phyloP scores from a whole-genome alignment of 2,329 filamentous ascomycete species.

The Pseudocercospora vitis region DNA sequence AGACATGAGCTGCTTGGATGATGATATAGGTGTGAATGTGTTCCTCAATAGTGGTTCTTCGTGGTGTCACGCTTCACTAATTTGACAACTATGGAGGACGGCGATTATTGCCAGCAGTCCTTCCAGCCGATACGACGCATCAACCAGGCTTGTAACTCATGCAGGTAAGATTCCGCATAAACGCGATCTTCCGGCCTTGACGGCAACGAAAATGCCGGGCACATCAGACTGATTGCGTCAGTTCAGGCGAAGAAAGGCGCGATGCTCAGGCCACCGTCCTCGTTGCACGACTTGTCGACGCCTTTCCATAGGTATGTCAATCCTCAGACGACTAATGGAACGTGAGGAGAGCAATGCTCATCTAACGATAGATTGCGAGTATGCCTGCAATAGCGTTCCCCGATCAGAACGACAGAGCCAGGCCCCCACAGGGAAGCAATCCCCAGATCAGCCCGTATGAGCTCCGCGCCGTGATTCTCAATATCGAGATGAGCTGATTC shows the following conservation, averaged over 20 bases:
- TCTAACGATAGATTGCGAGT: neutral
- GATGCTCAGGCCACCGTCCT: neutral
- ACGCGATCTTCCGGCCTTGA: neutral
- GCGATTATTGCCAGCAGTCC: neutral
- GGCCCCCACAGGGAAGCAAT: neutral
- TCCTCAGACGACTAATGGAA: neutral
- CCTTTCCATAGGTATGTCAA: neutral
- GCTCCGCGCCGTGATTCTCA: neutral
- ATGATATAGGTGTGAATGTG: neutral
- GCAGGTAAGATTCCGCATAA: neutral
- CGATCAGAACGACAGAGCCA: neutral
- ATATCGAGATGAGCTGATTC: neutral
- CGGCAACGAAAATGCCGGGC: neutral
- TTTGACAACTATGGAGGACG: neutral
- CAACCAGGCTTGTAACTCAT: neutral
- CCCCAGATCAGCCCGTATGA: neutral
- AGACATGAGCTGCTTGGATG: neutral
- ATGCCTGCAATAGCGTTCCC: neutral
- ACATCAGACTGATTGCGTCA: neutral
- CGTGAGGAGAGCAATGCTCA: neutral
- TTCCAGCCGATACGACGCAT: neutral
- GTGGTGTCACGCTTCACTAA: neutral
- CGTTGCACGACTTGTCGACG: neutral
- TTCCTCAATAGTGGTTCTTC: neutral
- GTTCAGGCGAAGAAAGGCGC: neutral